Evolutionary conservation across 2,329 filamentous ascomycete genomes (phyloP).

Genomic region (Hypoxylon sp.): DNA sequence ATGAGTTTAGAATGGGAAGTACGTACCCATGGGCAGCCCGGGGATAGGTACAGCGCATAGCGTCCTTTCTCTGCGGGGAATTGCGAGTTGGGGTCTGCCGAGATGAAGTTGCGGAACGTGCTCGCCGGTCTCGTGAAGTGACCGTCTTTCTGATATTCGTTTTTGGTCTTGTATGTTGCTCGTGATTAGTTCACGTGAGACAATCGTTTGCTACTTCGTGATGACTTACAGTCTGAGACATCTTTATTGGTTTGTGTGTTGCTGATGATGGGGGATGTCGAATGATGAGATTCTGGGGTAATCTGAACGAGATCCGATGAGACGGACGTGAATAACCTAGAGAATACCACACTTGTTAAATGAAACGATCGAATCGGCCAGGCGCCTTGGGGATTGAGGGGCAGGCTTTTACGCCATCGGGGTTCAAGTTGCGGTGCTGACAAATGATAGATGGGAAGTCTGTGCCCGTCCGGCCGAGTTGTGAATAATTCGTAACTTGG

Average conservation of each 20-base stretch:
- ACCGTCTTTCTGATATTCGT: conserved; percentile 57
- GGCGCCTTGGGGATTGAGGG: conserved; percentile 11
- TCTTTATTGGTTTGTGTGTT: conserved; percentile 19
- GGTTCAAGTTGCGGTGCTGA: conserved; percentile 19
- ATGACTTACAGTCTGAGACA: conserved; percentile 33
- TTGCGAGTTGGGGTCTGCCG: conserved; percentile 60
- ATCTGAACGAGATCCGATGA: neutral
- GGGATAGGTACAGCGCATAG: conserved; percentile 71
- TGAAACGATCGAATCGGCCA: conserved; percentile 22
- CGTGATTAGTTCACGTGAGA: conserved; percentile 26
- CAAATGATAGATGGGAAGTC: conserved; percentile 18
- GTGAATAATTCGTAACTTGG: neutral
- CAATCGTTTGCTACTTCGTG: neutral
- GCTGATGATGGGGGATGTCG: neutral
- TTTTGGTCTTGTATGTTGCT: conserved; percentile 27
- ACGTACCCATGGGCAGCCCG: conserved; percentile 72
- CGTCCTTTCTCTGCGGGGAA: conserved; percentile 70
- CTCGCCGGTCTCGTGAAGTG: conserved; percentile 65
- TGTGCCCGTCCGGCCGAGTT: neutral
- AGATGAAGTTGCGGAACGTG: conserved; percentile 67
- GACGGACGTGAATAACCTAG: conserved; percentile 1
- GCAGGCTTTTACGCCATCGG: conserved; percentile 32
- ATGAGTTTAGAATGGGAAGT: neutral
- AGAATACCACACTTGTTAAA: conserved; percentile 15
- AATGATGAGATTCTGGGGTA: conserved; percentile 3